Conservation (phyloP, 2,329 filamentous ascomycete species). For the Hortaea werneckii region DNA sequence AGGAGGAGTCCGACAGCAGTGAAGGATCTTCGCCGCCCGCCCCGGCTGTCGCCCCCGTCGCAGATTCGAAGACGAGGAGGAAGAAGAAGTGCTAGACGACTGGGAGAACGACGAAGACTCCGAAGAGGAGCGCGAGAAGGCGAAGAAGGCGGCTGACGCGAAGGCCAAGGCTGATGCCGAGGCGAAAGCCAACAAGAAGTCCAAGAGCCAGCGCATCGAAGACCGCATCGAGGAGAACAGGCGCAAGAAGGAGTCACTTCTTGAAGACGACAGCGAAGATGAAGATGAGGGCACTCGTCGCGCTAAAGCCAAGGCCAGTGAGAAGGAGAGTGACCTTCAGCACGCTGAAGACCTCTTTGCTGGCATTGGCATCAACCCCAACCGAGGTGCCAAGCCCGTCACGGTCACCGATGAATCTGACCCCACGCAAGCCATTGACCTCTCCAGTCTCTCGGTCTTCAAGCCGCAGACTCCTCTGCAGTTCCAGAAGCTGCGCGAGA, state of each 20-base stretch:
- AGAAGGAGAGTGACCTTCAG: slow-evolving; percentile 79
- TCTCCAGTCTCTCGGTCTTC: slow-evolving; percentile 72
- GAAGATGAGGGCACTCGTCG: slow-evolving; percentile 62
- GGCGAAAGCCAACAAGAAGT: slow-evolving; percentile 83
- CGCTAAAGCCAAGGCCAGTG: slow-evolving; percentile 63
- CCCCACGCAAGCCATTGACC: slow-evolving; percentile 69
- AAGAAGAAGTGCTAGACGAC: slow-evolving; percentile 80
- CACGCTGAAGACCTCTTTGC: slow-evolving; percentile 90
- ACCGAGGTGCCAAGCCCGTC: slow-evolving; percentile 54
- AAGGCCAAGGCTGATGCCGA: slow-evolving; percentile 86
- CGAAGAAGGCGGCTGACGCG: slow-evolving; percentile 70
- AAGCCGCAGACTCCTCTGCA: slow-evolving; percentile 79
- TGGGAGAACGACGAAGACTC: slow-evolving; percentile 98
- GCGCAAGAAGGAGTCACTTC: slow-evolving; percentile 48
- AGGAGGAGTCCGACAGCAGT: slow-evolving; percentile 46
- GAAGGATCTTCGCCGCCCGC: slow-evolving; percentile 38
- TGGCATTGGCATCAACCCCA: slow-evolving; percentile 60
- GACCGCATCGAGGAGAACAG: slow-evolving; percentile 55
- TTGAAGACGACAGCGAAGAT: slow-evolving; percentile 48
- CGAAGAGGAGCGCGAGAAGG: slow-evolving; percentile 92
- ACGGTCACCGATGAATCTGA: slow-evolving; percentile 62
- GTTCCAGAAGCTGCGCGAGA: slow-evolving; percentile 69
- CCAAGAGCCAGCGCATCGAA: slow-evolving; percentile 74
- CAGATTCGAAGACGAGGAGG: slow-evolving; percentile 75
- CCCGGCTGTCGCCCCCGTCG: slow-evolving; percentile 32